Conservation (phyloP, 192 early-diverging fungal genomes). For the Coemansia sp. region DNA sequence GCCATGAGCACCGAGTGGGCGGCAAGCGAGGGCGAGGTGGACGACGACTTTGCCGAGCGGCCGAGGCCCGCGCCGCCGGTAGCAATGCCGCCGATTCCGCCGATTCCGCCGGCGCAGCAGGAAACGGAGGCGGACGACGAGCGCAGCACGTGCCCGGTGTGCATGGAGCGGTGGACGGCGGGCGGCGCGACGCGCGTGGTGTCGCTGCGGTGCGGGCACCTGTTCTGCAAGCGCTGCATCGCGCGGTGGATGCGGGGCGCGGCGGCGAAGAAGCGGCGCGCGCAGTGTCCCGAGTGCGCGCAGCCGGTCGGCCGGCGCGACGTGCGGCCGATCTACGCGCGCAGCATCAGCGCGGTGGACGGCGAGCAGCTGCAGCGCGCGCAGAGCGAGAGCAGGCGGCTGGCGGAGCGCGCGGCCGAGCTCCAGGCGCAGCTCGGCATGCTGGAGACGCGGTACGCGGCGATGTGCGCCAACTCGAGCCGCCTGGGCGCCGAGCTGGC, state of each 20-base stretch:
- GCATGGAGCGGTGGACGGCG: constrained; percentile 36
- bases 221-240: constrained; percentile 42
- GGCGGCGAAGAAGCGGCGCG: not conserved
- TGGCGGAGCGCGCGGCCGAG: not conserved
- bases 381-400: constrained; percentile 1
- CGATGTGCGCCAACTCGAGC: constrained; percentile 27
- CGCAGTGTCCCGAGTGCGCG: constrained; percentile 44
- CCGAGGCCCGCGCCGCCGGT: not conserved
- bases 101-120: not conserved
- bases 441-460: constrained; percentile 1
- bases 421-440: constrained; percentile 13
- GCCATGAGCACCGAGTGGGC: not conserved
- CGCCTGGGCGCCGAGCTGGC: constrained; percentile 17
- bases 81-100: not conserved
- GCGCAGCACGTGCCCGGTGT: constrained; percentile 39
- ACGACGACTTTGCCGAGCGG: constrained; percentile 26
- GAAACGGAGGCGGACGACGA: constrained; percentile 10
- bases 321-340: constrained; percentile 37
- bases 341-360: constrained; percentile 25
- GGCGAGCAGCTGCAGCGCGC: constrained; percentile 6
- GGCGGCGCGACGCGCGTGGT: constrained; percentile 33
- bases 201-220: constrained; percentile 44
- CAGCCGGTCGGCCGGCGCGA: constrained; percentile 24
- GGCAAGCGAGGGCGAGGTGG: constrained; percentile 7
- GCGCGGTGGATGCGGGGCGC: constrained; percentile 29